Conservation (phyloP, 192 early-diverging fungal genomes). For the Polychytrium aggregatum region DNA sequence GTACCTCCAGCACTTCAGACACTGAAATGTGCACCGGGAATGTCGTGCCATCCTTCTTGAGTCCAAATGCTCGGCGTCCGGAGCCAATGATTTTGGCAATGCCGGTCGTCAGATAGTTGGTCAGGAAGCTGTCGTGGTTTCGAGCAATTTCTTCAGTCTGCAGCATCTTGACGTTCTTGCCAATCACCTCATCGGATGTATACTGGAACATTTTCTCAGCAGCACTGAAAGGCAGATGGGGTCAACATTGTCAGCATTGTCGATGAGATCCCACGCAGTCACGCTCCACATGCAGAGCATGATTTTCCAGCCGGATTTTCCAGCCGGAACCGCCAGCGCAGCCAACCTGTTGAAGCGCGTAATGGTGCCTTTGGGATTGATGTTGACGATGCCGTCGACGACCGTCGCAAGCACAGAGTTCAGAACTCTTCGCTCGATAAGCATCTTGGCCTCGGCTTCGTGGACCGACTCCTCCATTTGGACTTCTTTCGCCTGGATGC, state of each 20-base stretch:
- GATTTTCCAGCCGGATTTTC: constrained; percentile 13
- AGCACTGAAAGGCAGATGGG: too few relatives aligned
- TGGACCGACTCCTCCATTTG: constrained; percentile 26
- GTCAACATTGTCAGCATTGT: too few relatives aligned
- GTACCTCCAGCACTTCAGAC: constrained; percentile 21
- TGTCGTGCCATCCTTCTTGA: constrained; percentile 13
- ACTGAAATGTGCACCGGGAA: constrained; percentile 26
- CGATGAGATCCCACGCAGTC: too few relatives aligned
- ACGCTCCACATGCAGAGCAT: too few relatives aligned
- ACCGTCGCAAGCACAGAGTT: constrained; percentile 24
- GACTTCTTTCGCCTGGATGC: constrained; percentile 23
- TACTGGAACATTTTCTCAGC: constrained; percentile 1
- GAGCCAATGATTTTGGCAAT: too few relatives aligned
- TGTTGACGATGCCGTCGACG: constrained; percentile 28
- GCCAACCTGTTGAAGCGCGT: constrained; percentile 20
- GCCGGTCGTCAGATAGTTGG: constrained; percentile 1
- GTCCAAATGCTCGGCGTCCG: constrained; percentile 5
- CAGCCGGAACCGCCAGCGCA: too few relatives aligned
- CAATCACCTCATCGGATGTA: constrained; percentile 14
- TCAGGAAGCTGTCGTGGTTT: constrained; percentile 6
- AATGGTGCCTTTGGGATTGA: constrained; percentile 12
- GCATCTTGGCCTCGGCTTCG: constrained; percentile 20
- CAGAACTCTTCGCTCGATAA: constrained; percentile 20
- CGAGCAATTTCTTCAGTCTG: constrained; percentile 6
- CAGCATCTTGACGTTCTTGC: constrained; percentile 22